Evolutionary conservation across 2,329 filamentous ascomycete species (phyloP).

Genomic region (Apiospora marii): DNA sequence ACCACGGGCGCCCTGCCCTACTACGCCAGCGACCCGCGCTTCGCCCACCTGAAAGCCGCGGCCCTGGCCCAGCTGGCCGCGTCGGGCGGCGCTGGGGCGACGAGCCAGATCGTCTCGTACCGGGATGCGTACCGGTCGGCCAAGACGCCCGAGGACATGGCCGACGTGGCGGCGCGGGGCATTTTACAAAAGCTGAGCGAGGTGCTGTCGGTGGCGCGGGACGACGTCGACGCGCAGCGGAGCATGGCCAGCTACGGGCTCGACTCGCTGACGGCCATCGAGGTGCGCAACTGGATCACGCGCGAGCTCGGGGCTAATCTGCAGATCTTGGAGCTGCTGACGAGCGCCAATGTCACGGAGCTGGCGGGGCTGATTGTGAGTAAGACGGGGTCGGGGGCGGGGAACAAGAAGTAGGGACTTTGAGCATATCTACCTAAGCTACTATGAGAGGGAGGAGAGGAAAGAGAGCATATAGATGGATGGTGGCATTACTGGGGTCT

Average conservation of each 20-base stretch:
- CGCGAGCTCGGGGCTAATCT: slow-evolving; percentile 57
- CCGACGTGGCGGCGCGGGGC: slow-evolving; percentile 36
- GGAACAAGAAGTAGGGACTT: not conserved
- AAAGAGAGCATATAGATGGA: not conserved
- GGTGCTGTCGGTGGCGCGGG: slow-evolving; percentile 32
- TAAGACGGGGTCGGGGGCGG: not conserved
- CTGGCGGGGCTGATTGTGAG: slow-evolving; percentile 25
- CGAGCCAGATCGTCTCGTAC: slow-evolving; percentile 42
- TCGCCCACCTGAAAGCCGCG: slow-evolving; percentile 54
- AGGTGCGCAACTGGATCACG: slow-evolving; percentile 27
- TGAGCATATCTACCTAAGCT: too few relatives aligned
- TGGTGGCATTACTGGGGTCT: not conserved
- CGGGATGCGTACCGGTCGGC: slow-evolving; percentile 39
- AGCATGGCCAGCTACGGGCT: slow-evolving; percentile 29
- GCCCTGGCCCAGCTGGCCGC: slow-evolving; percentile 45
- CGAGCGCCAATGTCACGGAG: slow-evolving; percentile 49
- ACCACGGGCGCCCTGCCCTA: slow-evolving; percentile 57
- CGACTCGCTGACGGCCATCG: slow-evolving; percentile 22
- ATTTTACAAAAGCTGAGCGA: slow-evolving; percentile 41
- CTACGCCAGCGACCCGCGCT: slow-evolving; percentile 63
- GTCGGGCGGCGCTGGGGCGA: slow-evolving; percentile 51
- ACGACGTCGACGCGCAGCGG: slow-evolving; percentile 34
- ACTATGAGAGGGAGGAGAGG: not conserved
- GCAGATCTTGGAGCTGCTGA: slow-evolving; percentile 63
- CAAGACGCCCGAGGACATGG: not conserved